A percentile compares a stretch with the other conserved stretches of the same genome.
Conservation (phyloP, 805 yeast genomes). For the Cyberlindnera euphorbiiphila region DNA sequence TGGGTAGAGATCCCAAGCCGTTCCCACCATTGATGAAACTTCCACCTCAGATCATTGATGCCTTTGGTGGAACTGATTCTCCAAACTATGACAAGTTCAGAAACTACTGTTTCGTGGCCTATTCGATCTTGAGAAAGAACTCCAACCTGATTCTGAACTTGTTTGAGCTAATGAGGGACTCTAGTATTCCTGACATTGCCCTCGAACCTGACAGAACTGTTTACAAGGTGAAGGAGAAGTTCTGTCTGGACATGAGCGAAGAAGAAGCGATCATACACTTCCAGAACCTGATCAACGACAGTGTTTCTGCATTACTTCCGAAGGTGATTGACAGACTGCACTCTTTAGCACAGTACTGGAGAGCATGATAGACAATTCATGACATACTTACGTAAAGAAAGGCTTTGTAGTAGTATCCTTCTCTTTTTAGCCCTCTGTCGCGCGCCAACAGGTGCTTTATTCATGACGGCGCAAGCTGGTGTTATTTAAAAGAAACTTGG, state of each 20-base stretch:
- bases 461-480: too few relatives aligned
- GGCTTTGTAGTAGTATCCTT: too few relatives aligned
- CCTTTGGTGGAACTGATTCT: slow-evolving; percentile 92
- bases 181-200: slow-evolving; percentile 86
- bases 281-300: slow-evolving; percentile 89
- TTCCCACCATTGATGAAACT: slow-evolving; percentile 98
- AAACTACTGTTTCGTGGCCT: slow-evolving; percentile 92
- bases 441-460: too few relatives aligned
- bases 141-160: slow-evolving; percentile 85
- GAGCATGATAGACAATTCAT: slow-evolving; percentile 64
- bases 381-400: too few relatives aligned
- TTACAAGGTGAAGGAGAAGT: slow-evolving; percentile 89
- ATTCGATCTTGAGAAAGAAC: slow-evolving; percentile 83
- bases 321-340: slow-evolving; percentile 94
- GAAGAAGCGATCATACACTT: slow-evolving; percentile 95
- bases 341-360: slow-evolving; percentile 96
- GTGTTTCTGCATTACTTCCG: slow-evolving; percentile 90
- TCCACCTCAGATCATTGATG: slow-evolving; percentile 95
- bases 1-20: slow-evolving; percentile 97
- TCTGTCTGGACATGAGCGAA: slow-evolving; percentile 88
- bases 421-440: too few relatives aligned
- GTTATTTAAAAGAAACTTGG: too few relatives aligned
- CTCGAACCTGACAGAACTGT: slow-evolving; percentile 84
- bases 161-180: slow-evolving; percentile 90
- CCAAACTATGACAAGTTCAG: slow-evolving; percentile 83